Base-by-base conservation (phyloP, 805 yeast genomes). In the Starmerella apis region DNA sequence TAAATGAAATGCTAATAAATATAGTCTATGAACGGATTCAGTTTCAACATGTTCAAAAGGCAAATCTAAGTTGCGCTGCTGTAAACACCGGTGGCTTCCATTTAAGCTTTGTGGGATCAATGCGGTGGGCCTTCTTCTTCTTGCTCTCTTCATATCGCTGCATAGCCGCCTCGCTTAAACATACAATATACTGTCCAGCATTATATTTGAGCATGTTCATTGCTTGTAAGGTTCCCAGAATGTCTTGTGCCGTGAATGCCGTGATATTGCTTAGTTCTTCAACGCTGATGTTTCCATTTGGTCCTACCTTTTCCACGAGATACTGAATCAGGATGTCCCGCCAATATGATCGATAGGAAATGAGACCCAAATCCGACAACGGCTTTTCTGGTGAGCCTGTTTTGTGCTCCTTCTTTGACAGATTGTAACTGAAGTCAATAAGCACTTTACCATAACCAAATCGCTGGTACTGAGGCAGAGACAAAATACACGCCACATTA, bases 341-440 rank as follows among this genome's bases (percentile, higher is more conserved):
- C 99, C 99, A 92, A 63, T 76, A 92, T 0, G 96, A 95, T 65
- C 98, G 79, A 62, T 92, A 92, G 4, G 95, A 84, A 25, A 92
- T 72, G 28, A 92, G 72, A 36, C 99, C 99, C 62, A 92, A 73
- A 73, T 92, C 98, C 0, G 95, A 85, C 20, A 92, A 71, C 2
- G 99, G 99, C 63, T 92, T 92, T 67, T 92, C 99, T 0, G 98
- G 99, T 0, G 96, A 86, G 0, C 99, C 99, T 3, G 80, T 78
- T 64, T 92, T 92, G 47, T 82, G 80, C 62, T 92, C 99, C 47
- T 80, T 82, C 61, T 82, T 81, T 2, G 95, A 83, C 38, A 92
- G 70, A 70, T 85, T 94, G 65, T 92, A 92, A 3, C 96, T 86
- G 63, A 92, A 90, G 61, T 90, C 95, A 59, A 92, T 92, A 55